phyloP scores from a whole-genome alignment of 164 flowering plant genomes.

The Protea cynaroides region DNA sequence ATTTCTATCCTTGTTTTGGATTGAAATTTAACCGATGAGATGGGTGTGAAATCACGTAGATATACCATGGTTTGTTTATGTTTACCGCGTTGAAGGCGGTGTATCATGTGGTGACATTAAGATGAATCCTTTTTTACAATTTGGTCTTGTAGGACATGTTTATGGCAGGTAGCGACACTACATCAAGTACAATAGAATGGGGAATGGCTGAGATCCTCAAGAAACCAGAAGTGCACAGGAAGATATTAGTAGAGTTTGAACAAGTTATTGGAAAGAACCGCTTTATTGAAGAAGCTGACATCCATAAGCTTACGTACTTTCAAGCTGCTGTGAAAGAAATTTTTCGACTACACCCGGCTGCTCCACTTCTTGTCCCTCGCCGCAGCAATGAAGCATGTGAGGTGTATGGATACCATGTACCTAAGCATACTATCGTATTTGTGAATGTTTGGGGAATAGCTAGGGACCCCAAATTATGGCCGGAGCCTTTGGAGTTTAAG shows the following conservation, averaged over 20 bases:
- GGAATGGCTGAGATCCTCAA: conserved; percentile 29
- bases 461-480: too few relatives aligned
- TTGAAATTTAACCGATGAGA: too few relatives aligned
- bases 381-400: conserved; percentile 19
- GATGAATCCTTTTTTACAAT: too few relatives aligned
- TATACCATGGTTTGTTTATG: too few relatives aligned
- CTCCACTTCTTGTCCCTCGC: conserved; percentile 32
- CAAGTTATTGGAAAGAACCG: conserved; percentile 24
- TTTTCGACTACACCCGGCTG: conserved; percentile 32
- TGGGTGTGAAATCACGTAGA: too few relatives aligned
- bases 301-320: conserved; percentile 26
- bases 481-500: too few relatives aligned
- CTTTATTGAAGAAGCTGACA: conserved; percentile 25
- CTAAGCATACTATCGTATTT: conserved; percentile 25
- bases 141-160: conserved; percentile 29
- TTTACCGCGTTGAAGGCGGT: too few relatives aligned
- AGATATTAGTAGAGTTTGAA: conserved; percentile 21
- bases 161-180: conserved; percentile 34
- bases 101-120: too few relatives aligned
- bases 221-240: conserved; percentile 17
- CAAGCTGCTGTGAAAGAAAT: conserved; percentile 33
- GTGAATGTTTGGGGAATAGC: too few relatives aligned
- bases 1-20: too few relatives aligned
- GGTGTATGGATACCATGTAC: conserved; percentile 26
- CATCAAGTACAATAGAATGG: conserved; percentile 37